Base-by-base conservation (phyloP, 495 filamentous ascomycete genomes). In the Podospora sp. region DNA sequence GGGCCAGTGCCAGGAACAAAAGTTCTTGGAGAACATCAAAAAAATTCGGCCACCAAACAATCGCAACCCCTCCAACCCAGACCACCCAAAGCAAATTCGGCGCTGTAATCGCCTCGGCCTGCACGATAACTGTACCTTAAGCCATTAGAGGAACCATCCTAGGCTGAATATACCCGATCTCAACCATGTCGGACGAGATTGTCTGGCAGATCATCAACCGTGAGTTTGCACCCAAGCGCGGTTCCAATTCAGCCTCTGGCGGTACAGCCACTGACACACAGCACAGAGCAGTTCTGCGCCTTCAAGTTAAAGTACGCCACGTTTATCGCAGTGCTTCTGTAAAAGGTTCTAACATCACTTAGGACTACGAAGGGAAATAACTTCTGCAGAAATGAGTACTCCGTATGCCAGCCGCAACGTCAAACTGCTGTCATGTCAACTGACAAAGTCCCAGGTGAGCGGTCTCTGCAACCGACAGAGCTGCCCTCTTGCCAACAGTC, bases 381-480 rank as follows among this genome's bases (percentile, higher is more conserved):
- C 73, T 99, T 98, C 81, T 99, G 95, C 96, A 79, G 94, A 97
- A 87, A 92, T 95, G 87, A 97, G 67, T 77, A 77, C 66, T 74
- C 72, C 18, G 69, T 64, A 62, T 35, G 58, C 22, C 3, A 14
- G 7, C 21, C 59, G 5, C 20, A 18, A 18, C 21, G 24, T 40
- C 52, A 21, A 26, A 26, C n/a, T 18, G 49, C 16, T 20, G 6
- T 36, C 20, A 5, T 21, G n/a, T 29, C 22, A 29, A 21, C 66
- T 69, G 25, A 68, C 66, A 66, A 27, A 35, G 51, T 35, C 49
- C 68, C 56, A 87, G 73, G 91, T 97, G 72, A 97, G 90, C 53
- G 95, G 96, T 69, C 87, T 98, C 60, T 99, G 96, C 87, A 96
- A 94, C 78, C 86, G 92, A 57, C 93, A 97, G 77, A 92, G 92